Evolutionary conservation across 2,329 filamentous ascomycete species (phyloP).

Genomic region (Plectosphaerella plurivora): DNA sequence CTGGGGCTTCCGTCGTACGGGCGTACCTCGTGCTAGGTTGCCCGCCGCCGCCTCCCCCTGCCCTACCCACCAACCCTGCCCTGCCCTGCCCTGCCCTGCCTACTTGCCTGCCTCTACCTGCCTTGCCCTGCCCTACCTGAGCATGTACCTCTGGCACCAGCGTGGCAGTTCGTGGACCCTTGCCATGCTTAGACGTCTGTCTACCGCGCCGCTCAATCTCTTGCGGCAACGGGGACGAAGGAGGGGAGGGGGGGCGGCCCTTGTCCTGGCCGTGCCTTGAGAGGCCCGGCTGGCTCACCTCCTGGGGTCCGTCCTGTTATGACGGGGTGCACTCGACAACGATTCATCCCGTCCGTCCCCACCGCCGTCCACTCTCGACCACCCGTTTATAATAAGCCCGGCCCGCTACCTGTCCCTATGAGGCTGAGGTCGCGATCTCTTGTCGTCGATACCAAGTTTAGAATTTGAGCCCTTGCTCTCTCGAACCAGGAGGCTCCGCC

Average conservation of each 20-base stretch:
- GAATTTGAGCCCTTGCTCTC: slow-evolving; percentile 9
- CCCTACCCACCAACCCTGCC: not conserved
- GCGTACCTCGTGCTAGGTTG: not conserved
- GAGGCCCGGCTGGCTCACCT: not conserved
- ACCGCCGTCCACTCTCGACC: not conserved
- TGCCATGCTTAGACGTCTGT: not conserved
- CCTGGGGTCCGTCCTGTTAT: not conserved
- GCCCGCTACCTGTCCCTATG: slow-evolving; percentile 4
- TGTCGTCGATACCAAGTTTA: slow-evolving; percentile 14
- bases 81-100: slow-evolving; percentile 2
- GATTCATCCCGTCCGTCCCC: not conserved
- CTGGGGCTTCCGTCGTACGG: not conserved
- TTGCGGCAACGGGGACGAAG: not conserved
- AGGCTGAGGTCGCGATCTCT: slow-evolving; percentile 15
- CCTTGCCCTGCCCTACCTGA: not conserved
- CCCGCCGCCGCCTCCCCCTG: not conserved
- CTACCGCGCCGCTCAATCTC: not conserved
- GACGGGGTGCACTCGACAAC: not conserved
- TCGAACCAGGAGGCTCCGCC: slow-evolving; percentile 11
- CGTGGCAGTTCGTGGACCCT: not conserved
- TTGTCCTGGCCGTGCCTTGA: slow-evolving; percentile 3
- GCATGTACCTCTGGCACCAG: slow-evolving; percentile 1
- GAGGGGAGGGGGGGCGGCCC: slow-evolving; percentile 4
- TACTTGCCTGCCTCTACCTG: slow-evolving; percentile 1
- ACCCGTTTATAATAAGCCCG: not conserved